phyloP scores from a whole-genome alignment of 495 filamentous ascomycete species.

The Durotheca rogersii region DNA sequence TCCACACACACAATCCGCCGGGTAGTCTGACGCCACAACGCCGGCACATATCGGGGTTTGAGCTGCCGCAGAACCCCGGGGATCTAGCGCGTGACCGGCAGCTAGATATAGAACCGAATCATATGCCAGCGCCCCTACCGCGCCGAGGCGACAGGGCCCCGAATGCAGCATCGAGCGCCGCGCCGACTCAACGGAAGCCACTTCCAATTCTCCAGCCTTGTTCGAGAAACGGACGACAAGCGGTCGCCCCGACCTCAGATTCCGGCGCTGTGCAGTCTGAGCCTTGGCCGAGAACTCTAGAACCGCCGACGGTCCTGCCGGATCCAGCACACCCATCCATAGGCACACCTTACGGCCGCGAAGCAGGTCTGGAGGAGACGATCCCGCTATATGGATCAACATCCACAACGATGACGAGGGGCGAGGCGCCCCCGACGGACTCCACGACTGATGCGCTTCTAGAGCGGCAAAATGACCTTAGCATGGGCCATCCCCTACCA shows the following conservation, averaged over 20 bases:
- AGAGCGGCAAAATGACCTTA: constrained; percentile 23
- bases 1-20: not conserved
- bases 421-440: constrained; percentile 11
- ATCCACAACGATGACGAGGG: not conserved
- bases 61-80: too few relatives aligned
- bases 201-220: not conserved
- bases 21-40: not conserved
- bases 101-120: too few relatives aligned
- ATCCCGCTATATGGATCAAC: not conserved
- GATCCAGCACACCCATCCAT: not conserved
- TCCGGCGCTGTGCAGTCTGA: not conserved
- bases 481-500: constrained; percentile 20
- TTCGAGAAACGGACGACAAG: not conserved
- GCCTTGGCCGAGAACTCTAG: not conserved
- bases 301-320: not conserved
- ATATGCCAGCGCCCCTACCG: not conserved
- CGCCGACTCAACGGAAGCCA: constrained; percentile 4
- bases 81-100: too few relatives aligned
- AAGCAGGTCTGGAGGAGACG: not conserved
- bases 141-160: not conserved
- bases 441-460: constrained; percentile 20
- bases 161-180: not conserved
- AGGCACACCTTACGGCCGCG: not conserved
- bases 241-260: not conserved
- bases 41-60: too few relatives aligned